Base-by-base conservation (phyloP, 2,329 filamentous ascomycete genomes). In the Mariannaea elegans region DNA sequence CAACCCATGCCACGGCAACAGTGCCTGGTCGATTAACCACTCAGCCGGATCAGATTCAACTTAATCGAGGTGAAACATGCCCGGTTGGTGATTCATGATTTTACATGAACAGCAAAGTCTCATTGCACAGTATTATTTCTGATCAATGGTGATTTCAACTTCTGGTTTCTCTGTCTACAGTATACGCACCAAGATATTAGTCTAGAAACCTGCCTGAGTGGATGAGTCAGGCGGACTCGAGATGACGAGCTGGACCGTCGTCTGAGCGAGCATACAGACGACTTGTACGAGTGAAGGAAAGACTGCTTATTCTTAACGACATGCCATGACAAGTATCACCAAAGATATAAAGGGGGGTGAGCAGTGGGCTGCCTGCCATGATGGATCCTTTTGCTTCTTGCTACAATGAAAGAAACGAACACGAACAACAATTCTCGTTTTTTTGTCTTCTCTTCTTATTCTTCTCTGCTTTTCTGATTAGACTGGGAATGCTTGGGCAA, bases 401-500 rank as follows among this genome's bases (percentile, higher is more conserved):
- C 24, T 6, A 27, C 24, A 27, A 61, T 52, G 53, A 46, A 27
- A 46, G n/a, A 34, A 5, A 41, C 38, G 19, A 9, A 41, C 38
- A 41, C 6, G 4, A 9, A 27, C 24, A 27, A 36, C 32, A 36
- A 14, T 7, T 10, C 7, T 36, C 24, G 24, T 36, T 36, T 36
- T 36, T 5, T 36, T 36, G 7, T 14, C 9, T 27, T 44, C 36
- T 49, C 34, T 18, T 31, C 38, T 19, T 19, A 19, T 61, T 64
- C 51, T 59, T 59, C 61, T 55, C 21, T 38, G 29, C 29, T 44
- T 42, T 41, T 46, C 51, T 50, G 34, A 51, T 66, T 71, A 71
- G 67, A 71, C 62, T 64, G 61, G 56, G 48, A 51, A 13, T 66
- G 62, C 56, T 57, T 64, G 62, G 54, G 60, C 55, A 58, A 61